These are phyloP conservation scores for Zarea fungicola DNA, from an alignment of 2,329 filamentous ascomycete species.

Conservation along the genomic window DNA sequence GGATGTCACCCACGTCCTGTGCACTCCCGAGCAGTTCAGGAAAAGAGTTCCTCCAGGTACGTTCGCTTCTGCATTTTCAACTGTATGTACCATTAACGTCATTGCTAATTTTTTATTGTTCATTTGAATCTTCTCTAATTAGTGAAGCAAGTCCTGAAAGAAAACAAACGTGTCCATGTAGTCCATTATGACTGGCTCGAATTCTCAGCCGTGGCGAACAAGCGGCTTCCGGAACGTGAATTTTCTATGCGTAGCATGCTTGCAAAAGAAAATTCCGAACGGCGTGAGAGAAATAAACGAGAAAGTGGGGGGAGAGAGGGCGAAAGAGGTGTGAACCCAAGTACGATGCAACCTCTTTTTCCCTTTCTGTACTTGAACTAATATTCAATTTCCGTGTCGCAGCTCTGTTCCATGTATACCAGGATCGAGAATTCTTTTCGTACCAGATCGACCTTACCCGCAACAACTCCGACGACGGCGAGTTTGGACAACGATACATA, in stretches of 20 bases:
- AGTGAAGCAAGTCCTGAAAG: conserved; percentile 35
- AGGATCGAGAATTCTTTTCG: conserved; percentile 55
- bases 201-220: conserved; percentile 34
- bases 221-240: conserved; percentile 25
- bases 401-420: conserved; percentile 56
- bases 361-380: neutral
- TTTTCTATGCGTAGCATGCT: conserved; percentile 38
- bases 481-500: conserved; percentile 52
- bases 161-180: conserved; percentile 33
- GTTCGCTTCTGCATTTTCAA: neutral
- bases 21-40: conserved; percentile 57
- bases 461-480: conserved; percentile 36
- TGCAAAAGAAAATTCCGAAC: conserved; percentile 25
- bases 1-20: conserved; percentile 67
- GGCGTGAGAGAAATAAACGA: conserved; percentile 28
- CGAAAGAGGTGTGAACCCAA: conserved; percentile 42
- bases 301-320: conserved; percentile 35
- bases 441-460: conserved; percentile 61
- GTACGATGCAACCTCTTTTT: conserved; percentile 31
- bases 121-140: too few species aligned
- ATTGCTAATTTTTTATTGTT: neutral
- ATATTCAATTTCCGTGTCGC: neutral
- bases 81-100: neutral
- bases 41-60: conserved; percentile 33
- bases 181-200: conserved; percentile 51